Percentiles rank a stretch among this genome's conserved stretches.
Evolutionary conservation across 805 yeast species (phyloP).

Genomic region (Metschnikowia cubensis): DNA sequence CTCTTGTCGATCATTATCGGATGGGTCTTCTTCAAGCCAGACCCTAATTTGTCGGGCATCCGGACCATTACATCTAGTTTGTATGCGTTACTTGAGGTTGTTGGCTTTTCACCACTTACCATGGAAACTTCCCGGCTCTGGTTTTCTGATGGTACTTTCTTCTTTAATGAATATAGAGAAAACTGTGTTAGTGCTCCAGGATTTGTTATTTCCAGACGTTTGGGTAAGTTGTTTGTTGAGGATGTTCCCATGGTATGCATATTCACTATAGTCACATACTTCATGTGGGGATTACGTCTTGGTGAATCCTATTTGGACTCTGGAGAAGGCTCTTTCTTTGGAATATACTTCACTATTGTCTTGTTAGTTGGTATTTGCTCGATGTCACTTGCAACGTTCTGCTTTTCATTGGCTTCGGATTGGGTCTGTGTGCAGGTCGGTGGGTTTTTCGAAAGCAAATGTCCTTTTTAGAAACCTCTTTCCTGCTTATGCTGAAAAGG

Average conservation of each 20-base stretch:
- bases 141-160: slow-evolving; percentile 34
- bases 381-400: slow-evolving; percentile 49
- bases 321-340: slow-evolving; percentile 37
- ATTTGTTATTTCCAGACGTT: slow-evolving; percentile 59
- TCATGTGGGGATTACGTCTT: slow-evolving; percentile 68
- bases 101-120: slow-evolving; percentile 39
- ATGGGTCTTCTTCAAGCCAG: slow-evolving; percentile 71
- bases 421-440: no score
- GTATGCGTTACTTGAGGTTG: slow-evolving; percentile 36
- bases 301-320: slow-evolving; percentile 10
- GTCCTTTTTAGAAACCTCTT: no score
- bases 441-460: no score
- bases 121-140: slow-evolving; percentile 39
- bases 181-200: slow-evolving; percentile 64
- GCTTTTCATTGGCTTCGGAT: slow-evolving; percentile 57
- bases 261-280: slow-evolving; percentile 61
- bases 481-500: no score
- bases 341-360: slow-evolving; percentile 56
- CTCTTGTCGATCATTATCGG: slow-evolving; percentile 63
- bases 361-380: slow-evolving; percentile 55
- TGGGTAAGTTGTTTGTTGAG: slow-evolving; percentile 64
- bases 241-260: slow-evolving; percentile 61
- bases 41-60: slow-evolving; percentile 56
- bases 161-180: slow-evolving; percentile 62
- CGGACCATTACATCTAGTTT: slow-evolving; percentile 46